Base-by-base conservation (phyloP, 805 yeast genomes). In the Starmerella apicola region DNA sequence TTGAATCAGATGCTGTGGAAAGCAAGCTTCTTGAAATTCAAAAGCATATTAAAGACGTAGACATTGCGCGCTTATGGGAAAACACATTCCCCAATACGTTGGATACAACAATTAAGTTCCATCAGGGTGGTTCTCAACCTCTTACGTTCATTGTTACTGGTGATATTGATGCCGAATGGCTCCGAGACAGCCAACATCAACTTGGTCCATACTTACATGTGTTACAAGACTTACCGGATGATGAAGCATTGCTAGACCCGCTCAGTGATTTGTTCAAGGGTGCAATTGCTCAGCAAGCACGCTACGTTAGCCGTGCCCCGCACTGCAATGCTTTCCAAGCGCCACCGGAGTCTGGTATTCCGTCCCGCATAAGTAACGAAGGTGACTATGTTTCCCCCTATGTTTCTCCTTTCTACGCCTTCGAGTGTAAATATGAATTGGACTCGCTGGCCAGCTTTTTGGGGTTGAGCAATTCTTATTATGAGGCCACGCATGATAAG, bases 281-380 rank as follows among this genome's bases (percentile, higher is more conserved):
- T 15, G 94, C 95, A 2, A 80, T 84, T 37, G 70, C 74, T 43
- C 80, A 83, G 19, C 95, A 85, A 58, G 80, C 85, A 0, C 61
- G 68, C 19, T 81, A 70, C 50, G 65, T 84, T 5, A 46, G 61
- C 16, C 63, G 60, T 20, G 71, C 78, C 5, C 94, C 95, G 0
- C 84, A 81, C 58, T 84, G 95, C 59, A 84, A 84, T 59, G 95
- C 95, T 0, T 85, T 82, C 63, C 93, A 84, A 53, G 93, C 95
- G 1, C 95, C 95, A 0, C 56, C 55, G 0, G 63, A 62, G 21
- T 54, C 62, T 2, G 52, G 53, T 3, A 54, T 50, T 12, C 27
- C 18, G 3, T 2, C 23, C 15, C 5, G 10, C 19, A n/a, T 21
- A 19, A 45, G 46, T 37, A 46, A 40, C 25, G 44, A 35, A 10